These are phyloP conservation scores for Neopestalotiopsis rosae DNA, from an alignment of 2,329 filamentous ascomycete species.

Conservation along the genomic window DNA sequence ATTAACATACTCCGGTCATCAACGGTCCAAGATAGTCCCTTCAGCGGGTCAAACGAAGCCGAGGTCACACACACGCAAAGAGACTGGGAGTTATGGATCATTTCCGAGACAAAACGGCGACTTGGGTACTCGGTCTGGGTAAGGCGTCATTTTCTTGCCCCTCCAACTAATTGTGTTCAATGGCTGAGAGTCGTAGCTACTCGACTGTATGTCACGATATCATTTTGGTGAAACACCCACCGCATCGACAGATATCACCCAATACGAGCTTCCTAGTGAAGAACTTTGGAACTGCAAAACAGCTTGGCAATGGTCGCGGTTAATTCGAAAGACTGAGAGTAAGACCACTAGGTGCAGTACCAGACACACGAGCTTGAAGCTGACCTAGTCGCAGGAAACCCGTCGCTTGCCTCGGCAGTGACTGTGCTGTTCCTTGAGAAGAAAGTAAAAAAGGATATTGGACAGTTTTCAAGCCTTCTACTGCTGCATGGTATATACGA, in stretches of 20 bases:
- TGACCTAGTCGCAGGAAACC: not conserved
- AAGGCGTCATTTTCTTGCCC: not conserved
- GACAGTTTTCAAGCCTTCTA: not conserved
- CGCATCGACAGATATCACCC: not conserved
- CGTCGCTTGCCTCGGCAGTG: not conserved
- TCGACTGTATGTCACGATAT: constrained; percentile 12
- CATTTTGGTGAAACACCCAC: not conserved
- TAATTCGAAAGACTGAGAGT: not conserved
- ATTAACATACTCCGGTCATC: not conserved
- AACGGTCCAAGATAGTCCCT: not conserved
- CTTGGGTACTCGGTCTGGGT: not conserved
- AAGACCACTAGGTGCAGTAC: not conserved
- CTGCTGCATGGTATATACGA: constrained; percentile 10
- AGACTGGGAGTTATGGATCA: constrained; percentile 8
- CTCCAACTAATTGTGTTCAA: not conserved
- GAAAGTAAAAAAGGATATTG: constrained; percentile 2
- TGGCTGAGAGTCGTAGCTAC: not conserved
- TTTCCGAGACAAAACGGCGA: not conserved
- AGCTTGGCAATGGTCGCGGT: not conserved
- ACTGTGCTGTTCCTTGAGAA: constrained; percentile 6
- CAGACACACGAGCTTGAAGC: not conserved
- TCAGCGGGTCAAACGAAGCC: not conserved
- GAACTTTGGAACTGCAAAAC: not conserved
- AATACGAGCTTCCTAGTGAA: not conserved
- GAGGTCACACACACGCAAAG: not conserved